A percentile compares a stretch with the other conserved stretches of the same genome.
phyloP scores from a whole-genome alignment of 306 rosid species.

The Albizia julibrissin region DNA sequence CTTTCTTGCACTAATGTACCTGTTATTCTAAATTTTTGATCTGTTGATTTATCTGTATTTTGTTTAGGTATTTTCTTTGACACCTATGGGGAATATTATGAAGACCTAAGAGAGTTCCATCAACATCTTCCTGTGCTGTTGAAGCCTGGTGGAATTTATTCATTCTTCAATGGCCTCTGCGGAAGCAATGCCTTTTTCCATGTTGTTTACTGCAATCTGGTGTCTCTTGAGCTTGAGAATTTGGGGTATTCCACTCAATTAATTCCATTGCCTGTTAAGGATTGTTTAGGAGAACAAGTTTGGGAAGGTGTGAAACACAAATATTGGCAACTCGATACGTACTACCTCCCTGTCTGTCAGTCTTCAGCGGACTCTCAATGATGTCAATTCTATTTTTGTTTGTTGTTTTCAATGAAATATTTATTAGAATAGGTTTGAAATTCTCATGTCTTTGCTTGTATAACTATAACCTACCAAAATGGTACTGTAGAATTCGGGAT shows the following conservation, averaged over 20 bases:
- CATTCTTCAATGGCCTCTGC: conserved; percentile 91
- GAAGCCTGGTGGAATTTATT: conserved; percentile 87
- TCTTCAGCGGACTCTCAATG: conserved; percentile 54
- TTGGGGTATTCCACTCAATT: conserved; percentile 86
- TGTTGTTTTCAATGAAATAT: conserved; percentile 16
- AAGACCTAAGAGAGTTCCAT: conserved; percentile 90
- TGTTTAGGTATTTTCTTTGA: conserved; percentile 91
- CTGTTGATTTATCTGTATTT: conserved; percentile 16
- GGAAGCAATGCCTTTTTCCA: conserved; percentile 96
- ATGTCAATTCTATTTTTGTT: conserved; percentile 18
- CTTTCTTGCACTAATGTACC: not conserved
- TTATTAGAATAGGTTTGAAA: conserved; percentile 21
- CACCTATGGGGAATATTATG: conserved; percentile 93
- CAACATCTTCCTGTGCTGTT: conserved; percentile 75
- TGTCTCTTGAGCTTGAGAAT: conserved; percentile 84
- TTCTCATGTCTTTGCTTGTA: conserved; percentile 15
- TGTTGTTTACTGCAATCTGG: conserved; percentile 87
- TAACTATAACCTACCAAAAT: not conserved
- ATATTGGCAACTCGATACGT: conserved; percentile 97
- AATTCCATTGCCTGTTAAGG: conserved; percentile 89
- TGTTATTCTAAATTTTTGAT: conserved; percentile 9
- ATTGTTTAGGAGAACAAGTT: conserved; percentile 77
- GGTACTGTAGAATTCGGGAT: conserved; percentile 19
- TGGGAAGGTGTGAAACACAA: conserved; percentile 96
- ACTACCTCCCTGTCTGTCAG: conserved; percentile 93